Evolutionary conservation across 805 yeast species (phyloP), one percentile per base, ranked within the genome.

Genomic region (Kodamaea sagamina): DNA sequence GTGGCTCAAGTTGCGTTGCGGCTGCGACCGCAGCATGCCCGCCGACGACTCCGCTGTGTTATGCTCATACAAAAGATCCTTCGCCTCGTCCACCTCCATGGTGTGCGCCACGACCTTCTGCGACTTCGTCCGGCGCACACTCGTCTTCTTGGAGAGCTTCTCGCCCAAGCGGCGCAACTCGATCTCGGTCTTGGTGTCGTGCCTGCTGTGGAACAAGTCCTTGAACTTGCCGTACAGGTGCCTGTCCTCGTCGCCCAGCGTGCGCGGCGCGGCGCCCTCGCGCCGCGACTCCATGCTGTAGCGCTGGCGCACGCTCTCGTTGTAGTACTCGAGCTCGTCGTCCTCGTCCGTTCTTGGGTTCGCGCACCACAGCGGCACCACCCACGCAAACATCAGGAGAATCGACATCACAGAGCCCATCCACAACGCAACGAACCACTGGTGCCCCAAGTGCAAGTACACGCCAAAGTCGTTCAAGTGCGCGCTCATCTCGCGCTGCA

Each of bases 391-490:
- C 63, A 61, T 61, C 12, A 59, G 45, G 9, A 66, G 13, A 9
- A 53, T 32, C 4, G 60, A 26, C 19, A 58, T 49, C 1, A 44
- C 54, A 36, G 67, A 54, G 1, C 65, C 48, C 4, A 63, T 9
- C 79, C 79, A 75, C 5, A 69, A 50, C 2, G 77, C 26, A 18
- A 62, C 29, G 43, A 72, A 66, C 74, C 76, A 79, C 0, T 57
- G 42, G 0, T 38, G 26, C 1, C 85, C 82, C 12, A 67, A 44
- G 41, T 61, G 62, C 36, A 78, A 52, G 7, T 55, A 44, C 9
- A 81, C 61, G 0, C 85, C 84, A 57, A 69, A 81, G 4, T 54
- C 56, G 1, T 72, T 68, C 28, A 80, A 57, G 16, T 67, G 70
- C 6, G 22, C 40, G 4, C 29, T 32, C 10, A 68, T 59, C 16